Conservation (phyloP, 2,329 filamentous ascomycete genomes). For the Fusarium nodosum region DNA sequence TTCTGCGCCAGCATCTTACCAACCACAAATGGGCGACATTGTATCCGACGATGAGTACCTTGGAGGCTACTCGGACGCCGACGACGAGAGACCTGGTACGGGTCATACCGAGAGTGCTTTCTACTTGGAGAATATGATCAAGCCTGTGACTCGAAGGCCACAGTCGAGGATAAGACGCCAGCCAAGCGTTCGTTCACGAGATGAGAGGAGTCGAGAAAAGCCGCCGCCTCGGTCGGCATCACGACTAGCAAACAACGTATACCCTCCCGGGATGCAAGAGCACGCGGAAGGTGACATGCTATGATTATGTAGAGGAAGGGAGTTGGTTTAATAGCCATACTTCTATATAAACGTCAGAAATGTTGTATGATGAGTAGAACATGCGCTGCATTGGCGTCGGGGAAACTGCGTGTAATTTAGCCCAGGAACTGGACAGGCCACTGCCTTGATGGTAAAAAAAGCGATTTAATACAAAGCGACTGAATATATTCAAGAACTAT, state of each 20-base stretch:
- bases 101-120: slow-evolving; percentile 63
- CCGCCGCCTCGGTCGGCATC: slow-evolving; percentile 59
- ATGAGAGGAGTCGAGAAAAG: slow-evolving; percentile 53
- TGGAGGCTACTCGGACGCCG: slow-evolving; percentile 84
- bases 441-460: slow-evolving; percentile 7
- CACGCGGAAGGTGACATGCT: slow-evolving; percentile 57
- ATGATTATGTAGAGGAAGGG: slow-evolving; percentile 35
- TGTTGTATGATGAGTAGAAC: slow-evolving; percentile 34
- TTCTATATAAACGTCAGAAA: slow-evolving; percentile 25
- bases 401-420: slow-evolving; percentile 11
- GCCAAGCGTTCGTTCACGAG: slow-evolving; percentile 53
- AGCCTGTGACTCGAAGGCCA: slow-evolving; percentile 69
- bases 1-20: slow-evolving; percentile 68
- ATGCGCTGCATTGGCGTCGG: slow-evolving; percentile 31
- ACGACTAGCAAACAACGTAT: slow-evolving; percentile 56
- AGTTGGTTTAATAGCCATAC: slow-evolving; percentile 1
- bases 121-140: slow-evolving; percentile 72
- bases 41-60: slow-evolving; percentile 81
- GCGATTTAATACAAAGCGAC: slow-evolving; percentile 11
- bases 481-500: background rate
- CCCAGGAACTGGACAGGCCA: background rate
- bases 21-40: slow-evolving; percentile 70
- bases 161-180: slow-evolving; percentile 58
- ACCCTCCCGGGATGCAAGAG: slow-evolving; percentile 52
- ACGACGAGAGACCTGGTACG: slow-evolving; percentile 66